Evolutionary conservation across 2,329 filamentous ascomycete species (phyloP), one percentile per base, ranked within the genome.

Genomic region (Amauroascus verrucosus): DNA sequence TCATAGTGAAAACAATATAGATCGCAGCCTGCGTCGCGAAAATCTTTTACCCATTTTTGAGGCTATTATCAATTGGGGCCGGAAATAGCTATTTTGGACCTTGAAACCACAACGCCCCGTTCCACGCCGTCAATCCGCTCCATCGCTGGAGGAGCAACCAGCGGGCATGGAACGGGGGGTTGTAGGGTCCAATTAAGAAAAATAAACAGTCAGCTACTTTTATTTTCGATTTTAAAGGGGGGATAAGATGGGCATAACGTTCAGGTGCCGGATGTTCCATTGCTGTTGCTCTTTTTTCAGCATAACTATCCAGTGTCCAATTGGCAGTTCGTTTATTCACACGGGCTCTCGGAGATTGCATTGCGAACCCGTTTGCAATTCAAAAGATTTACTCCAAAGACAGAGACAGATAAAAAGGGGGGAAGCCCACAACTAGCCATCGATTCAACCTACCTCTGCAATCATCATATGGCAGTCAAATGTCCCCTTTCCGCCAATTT

Each of bases 381-480:
- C 33, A 13, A 13, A 13, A 6, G 8, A 4, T 35, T 35, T n/a
- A 13, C 14, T 35, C 33, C 33, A 11, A 35, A 35, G n/a, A n/a
- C 5, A 22, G n/a, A 30, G 9, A 30, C 5, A 13, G 11, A 35
- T 8, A 11, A 35, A 35, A 35, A 14, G 6, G 32, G 3, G 32
- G 13, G 7, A n/a, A n/a, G n/a, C n/a, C n/a, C n/a, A n/a, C n/a
- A n/a, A n/a, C n/a, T 35, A 13, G 6, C 4, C 5, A 8, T 33
- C 30, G 22, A 45, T 26, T 38, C 13, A 18, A 33, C 51, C 62
- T 77, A 91, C 88, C 85, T 98, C 91, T 64, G 88, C 83, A 67
- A 98, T 95, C 93, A 98, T 98, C 93, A 98, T 97, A 73, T 98
- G 93, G 78, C 93, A 98, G 72, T 98, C 93, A 69, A 98, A 98